A percentile compares a stretch with the other conserved stretches of the same genome.
phyloP scores from a whole-genome alignment of 2,329 filamentous ascomycete species.

The Bipolaris cookei region DNA sequence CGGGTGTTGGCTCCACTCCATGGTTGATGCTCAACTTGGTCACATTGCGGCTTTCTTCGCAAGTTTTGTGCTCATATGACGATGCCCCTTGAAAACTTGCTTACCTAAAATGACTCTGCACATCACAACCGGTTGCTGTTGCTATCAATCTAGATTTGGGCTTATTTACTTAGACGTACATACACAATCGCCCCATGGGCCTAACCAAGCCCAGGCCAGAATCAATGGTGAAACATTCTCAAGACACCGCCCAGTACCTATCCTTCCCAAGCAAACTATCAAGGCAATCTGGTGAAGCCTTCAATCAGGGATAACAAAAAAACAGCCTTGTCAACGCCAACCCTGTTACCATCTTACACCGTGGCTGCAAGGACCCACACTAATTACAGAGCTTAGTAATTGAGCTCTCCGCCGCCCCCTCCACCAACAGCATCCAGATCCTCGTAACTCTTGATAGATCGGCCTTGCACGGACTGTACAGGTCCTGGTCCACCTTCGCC shows the following conservation, averaged over 20 bases:
- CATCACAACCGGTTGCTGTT: neutral
- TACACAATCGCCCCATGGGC: slow-evolving; percentile 1
- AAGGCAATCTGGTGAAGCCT: slow-evolving; percentile 19
- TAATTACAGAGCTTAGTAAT: slow-evolving; percentile 67
- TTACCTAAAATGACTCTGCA: neutral
- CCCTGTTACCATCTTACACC: slow-evolving; percentile 18
- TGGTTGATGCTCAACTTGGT: neutral
- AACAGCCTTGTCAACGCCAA: slow-evolving; percentile 25
- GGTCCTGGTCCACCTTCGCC: slow-evolving; percentile 81
- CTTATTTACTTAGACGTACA: slow-evolving; percentile 11
- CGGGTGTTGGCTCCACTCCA: neutral
- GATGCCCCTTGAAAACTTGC: neutral
- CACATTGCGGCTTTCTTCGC: neutral
- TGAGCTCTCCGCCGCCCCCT: slow-evolving; percentile 78
- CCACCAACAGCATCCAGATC: slow-evolving; percentile 80
- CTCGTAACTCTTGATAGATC: slow-evolving; percentile 95
- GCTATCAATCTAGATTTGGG: slow-evolving; percentile 7
- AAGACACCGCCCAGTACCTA: slow-evolving; percentile 15
- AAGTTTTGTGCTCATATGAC: neutral
- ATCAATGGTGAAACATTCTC: neutral
- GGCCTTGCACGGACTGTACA: slow-evolving; percentile 87
- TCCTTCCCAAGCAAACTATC: slow-evolving; percentile 8
- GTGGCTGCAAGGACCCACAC: slow-evolving; percentile 5
- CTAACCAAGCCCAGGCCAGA: too few species aligned
- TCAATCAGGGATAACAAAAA: slow-evolving; percentile 17